A percentile compares a stretch with the other conserved stretches of the same genome.
Evolutionary conservation across 495 filamentous ascomycete species (phyloP).

Genomic region (Tuber aestivum): DNA sequence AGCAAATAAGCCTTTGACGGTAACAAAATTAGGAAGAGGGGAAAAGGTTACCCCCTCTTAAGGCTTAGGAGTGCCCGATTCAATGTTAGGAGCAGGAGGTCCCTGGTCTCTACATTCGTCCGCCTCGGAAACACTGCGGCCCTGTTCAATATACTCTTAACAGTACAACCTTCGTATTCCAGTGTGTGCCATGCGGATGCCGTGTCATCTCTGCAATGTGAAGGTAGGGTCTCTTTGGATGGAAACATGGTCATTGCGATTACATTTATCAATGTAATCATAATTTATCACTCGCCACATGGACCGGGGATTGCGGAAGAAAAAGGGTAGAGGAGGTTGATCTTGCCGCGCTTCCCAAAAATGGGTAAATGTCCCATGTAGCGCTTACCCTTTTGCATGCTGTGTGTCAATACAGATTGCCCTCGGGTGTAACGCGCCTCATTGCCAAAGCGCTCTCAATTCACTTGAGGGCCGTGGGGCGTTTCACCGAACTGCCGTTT

Average conservation of each 20-base stretch:
- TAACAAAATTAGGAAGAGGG: background rate
- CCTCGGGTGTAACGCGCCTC: background rate
- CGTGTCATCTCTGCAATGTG: background rate
- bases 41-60: background rate
- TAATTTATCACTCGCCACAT: background rate
- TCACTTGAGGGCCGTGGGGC: background rate
- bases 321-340: background rate
- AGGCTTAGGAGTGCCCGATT: background rate
- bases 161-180: background rate
- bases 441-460: background rate
- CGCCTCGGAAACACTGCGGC: background rate
- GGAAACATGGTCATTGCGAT: background rate
- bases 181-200: background rate
- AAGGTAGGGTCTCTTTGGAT: background rate
- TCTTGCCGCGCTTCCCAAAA: background rate
- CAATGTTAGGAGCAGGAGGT: background rate
- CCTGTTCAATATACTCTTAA: background rate
- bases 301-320: background rate
- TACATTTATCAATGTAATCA: background rate
- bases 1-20: background rate
- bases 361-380: background rate
- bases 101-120: background rate
- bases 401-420: background rate
- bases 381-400: background rate
- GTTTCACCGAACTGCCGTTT: background rate